Base-by-base conservation (phyloP, 768 basidiomycete genomes). In the Boletus vinaceobasis region DNA sequence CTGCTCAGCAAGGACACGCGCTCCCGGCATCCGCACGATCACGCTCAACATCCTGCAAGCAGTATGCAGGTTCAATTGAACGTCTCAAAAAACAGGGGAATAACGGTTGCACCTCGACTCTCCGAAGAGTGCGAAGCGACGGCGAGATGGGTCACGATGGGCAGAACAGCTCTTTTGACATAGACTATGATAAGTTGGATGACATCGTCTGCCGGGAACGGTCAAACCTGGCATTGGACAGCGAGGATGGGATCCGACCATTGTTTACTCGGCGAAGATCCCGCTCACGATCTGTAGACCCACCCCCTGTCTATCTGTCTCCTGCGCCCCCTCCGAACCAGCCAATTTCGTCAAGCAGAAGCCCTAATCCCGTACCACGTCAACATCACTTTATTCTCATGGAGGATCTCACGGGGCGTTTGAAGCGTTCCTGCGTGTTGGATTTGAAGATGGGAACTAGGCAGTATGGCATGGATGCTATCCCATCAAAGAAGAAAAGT, bases 401-500 rank as follows among this genome's bases (percentile, higher is more conserved):
- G 94, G 97, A 99, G 72, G 97, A 99, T 66, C 76, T 99, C 45
- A 99, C 97, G 3, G 97, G 97, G 26, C 78, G 89, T 33, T 72
- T 97, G 65, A 95, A 90, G 72, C 83, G 81, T 47, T 91, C 97
- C 9, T 99, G 97, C 65, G 96, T 99, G 39, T 83, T 98, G 65
- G 97, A 99, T 72, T 77, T 99, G 63, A 99, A 99, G 78, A 98
- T 98, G 97, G 97, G 97, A n/a, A 98, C 95, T 31, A 79, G 97
- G 33, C 97, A 99, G 74, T 98, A 98, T 72, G 97, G 97, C 19
- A 90, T 96, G 75, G 93, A 97, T 62, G 97, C 97, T 26, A 89
- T 88, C 9, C 74, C 86, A 1, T 77, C 84, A 49, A 99, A 99
- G 77, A 98, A 97, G 82, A 94, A 89, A 76, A 98, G 95, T 67